Evolutionary conservation across 192 early-diverging fungal species (phyloP), one percentile per base, ranked within the genome.

Genomic region (Spizellomyces sp.): DNA sequence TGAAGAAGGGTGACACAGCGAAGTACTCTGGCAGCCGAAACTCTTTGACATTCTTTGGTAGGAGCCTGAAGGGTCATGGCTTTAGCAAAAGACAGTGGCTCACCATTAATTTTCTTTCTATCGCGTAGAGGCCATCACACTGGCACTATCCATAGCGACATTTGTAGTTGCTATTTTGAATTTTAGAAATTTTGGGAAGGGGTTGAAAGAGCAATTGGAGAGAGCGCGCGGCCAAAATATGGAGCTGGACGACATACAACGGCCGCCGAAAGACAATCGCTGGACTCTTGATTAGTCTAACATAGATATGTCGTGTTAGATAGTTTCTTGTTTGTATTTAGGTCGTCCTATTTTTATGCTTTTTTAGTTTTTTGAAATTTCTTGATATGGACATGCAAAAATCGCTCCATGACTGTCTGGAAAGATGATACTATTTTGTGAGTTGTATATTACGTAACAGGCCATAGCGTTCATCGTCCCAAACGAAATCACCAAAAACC

Each of bases 31-130:
- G 82, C 22, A 83, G 85, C 42, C 73, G 78, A 47, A 82, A 82
- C 21, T 90, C 88, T 68, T 68, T 93, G 47, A 92, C 87, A 0
- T 81, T 93, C 73, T 93, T 92, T 69, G 88, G 88, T 90, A 86
- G 67, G 78, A 67, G 45, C 22, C 55, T 27, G n/a, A 50, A 58
- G 58, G 47, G 61, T 19, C 45, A 12, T 36, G 27, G 27, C 27
- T 36, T 2, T 59, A 65, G 71, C 27, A 36, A 36, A n/a, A 36
- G 27, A 36, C 27, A 36, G 27, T 3, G 27, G n/a, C 6, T 50
- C n/a, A 6, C 6, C 1, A 60, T 45, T 46, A 56, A n/a, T 41
- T 62, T 17, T 48, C 45, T 10, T 19, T 59, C 45, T 17, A 44
- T 54, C 4, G 19, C 27, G 27, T 62, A 78, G 77, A 74, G 63